Conservation (phyloP, 257 asterid genomes). For the Coffea canephora region DNA sequence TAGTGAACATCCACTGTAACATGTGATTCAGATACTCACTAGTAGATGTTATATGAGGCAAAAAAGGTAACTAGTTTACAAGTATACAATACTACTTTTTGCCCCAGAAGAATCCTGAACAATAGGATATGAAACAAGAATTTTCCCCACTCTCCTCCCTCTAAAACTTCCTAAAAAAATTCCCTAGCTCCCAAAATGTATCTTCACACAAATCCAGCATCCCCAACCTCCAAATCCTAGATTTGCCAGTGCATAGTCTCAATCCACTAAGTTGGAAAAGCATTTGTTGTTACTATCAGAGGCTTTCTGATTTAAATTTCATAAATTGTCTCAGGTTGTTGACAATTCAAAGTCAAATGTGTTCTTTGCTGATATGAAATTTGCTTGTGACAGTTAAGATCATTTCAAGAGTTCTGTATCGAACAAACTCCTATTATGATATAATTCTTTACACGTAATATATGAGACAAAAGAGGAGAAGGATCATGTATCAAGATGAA, state of each 20-base stretch:
- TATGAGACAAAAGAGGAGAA: not conserved
- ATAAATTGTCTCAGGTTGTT: not conserved
- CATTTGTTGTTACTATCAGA: not conserved
- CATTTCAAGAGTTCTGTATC: not conserved
- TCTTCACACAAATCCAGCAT: not conserved
- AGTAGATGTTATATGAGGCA: not conserved
- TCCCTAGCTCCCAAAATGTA: not conserved
- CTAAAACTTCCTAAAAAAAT: not conserved
- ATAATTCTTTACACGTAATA: not conserved
- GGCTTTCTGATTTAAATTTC: not conserved
- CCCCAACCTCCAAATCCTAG: not conserved
- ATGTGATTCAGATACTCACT: not conserved
- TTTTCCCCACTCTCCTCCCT: not conserved
- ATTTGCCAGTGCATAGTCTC: not conserved
- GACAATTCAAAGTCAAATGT: not conserved
- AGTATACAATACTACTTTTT: not conserved
- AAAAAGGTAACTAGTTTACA: not conserved
- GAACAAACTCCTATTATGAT: not conserved
- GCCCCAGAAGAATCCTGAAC: not conserved
- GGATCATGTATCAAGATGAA: slow-evolving; percentile 6
- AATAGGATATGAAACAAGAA: not conserved
- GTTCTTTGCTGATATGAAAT: not conserved
- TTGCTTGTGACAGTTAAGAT: not conserved
- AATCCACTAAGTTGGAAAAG: not conserved
- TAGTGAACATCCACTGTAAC: not conserved